Percentiles rank a stretch among this genome's conserved stretches.
Evolutionary conservation across 805 yeast genomes (phyloP).

Genomic region (Saccharomycopsis capsularis): DNA sequence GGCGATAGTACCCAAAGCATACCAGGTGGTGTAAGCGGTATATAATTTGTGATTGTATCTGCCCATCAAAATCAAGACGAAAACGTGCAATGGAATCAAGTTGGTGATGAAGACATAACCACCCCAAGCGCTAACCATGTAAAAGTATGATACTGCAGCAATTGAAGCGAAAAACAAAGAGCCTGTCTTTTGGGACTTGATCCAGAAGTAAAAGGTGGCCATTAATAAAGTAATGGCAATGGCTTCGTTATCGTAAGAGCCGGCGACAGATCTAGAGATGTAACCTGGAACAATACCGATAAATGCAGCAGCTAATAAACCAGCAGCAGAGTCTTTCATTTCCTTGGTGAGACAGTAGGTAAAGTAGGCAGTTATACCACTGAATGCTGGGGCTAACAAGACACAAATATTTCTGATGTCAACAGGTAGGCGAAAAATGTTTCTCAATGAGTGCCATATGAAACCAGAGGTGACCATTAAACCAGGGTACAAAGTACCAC

Average conservation of each 20-base stretch:
- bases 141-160: constrained; percentile 86
- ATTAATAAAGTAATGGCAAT: constrained; percentile 92
- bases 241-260: constrained; percentile 98
- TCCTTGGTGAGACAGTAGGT: constrained; percentile 84
- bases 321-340: constrained; percentile 85
- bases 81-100: constrained; percentile 91
- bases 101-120: constrained; percentile 98
- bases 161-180: constrained; percentile 76
- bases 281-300: constrained; percentile 99
- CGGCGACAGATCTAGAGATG: constrained; percentile 97
- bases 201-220: constrained; percentile 95
- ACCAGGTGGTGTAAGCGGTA: constrained; percentile 94
- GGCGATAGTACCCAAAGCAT: constrained; percentile 92
- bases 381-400: constrained; percentile 91
- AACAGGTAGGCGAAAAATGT: constrained; percentile 65
- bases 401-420: constrained; percentile 97
- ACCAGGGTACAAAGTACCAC: constrained; percentile 97
- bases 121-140: constrained; percentile 99
- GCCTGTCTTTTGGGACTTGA: constrained; percentile 87
- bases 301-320: constrained; percentile 84
- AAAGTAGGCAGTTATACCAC: constrained; percentile 85
- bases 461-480: constrained; percentile 95
- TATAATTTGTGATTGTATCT: constrained; percentile 78
- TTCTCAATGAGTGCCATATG: constrained; percentile 66
- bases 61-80: constrained; percentile 88